Evolutionary conservation across 352 stramenopile genomes (phyloP), one percentile per base, ranked within the genome.

Genomic region (Achlya hypogyna): DNA sequence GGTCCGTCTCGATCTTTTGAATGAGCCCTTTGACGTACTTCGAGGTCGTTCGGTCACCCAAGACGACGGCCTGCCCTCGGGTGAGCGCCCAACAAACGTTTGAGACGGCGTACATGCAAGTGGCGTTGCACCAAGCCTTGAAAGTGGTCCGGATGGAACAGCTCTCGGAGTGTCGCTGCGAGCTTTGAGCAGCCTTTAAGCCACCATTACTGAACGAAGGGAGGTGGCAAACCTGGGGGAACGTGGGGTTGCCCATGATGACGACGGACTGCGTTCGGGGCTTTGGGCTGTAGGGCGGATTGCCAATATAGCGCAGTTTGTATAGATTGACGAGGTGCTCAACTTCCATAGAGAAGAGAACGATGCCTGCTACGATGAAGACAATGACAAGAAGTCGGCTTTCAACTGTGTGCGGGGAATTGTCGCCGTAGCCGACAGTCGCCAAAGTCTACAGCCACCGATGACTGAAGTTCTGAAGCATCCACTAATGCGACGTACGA

Each of bases 281-380:
- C 53, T 89, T 92, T 12, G 82, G 78, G 14, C 74, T 73, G 60
- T 88, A 94, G 2, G 85, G 77, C 5, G 85, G 82, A 51, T 94
- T 94, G 20, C 85, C 85, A 65, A 91, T 86, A 63, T 90, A 80
- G 1, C 80, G 77, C 43, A 89, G 78, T 42, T 88, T 84, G 74
- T 92, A 93, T 53, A 96, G 63, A n/a, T 75, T 85, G 58, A 93
- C 87, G 16, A 96, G 71, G 65, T 91, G 93, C 52, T 93, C 84
- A 40, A 93, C 93, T 73, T 96, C 84, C 75, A 91, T 89, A 0
- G 86, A 93, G 40, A 96, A 93, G 53, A 95, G 67, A 59, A 95
- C 85, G 51, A 96, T 78, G 42, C 85, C 84, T 71, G 92, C 88
- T 54, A 92, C 76, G 63, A 96, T 94, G 64, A 96, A 93, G 73